Evolutionary conservation across 495 filamentous ascomycete genomes (phyloP).

Genomic region (Aspergillus campestris): DNA sequence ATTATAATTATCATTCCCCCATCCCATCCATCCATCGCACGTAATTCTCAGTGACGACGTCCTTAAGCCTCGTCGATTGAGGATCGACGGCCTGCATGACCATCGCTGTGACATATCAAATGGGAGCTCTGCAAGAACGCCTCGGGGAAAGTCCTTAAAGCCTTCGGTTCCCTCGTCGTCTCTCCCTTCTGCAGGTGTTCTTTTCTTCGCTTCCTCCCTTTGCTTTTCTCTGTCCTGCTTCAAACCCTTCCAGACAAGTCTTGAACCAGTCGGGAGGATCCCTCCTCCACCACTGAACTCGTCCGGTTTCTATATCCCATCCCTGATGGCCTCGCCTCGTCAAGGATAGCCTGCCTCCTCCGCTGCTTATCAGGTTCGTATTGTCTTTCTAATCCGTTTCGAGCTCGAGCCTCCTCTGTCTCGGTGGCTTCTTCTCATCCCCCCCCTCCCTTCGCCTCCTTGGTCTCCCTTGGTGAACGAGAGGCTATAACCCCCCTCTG

Average conservation of each 20-base stretch:
- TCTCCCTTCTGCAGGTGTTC: slow-evolving; percentile 21
- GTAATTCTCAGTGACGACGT: slow-evolving; percentile 11
- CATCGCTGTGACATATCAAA: slow-evolving; percentile 44
- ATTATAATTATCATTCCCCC: too few relatives aligned
- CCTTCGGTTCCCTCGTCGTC: slow-evolving; percentile 22
- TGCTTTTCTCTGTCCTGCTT: slow-evolving; percentile 22
- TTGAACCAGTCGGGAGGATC: slow-evolving; percentile 1
- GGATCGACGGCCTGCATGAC: slow-evolving; percentile 44
- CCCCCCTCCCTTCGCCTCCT: too few relatives aligned
- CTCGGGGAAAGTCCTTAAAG: slow-evolving; percentile 30
- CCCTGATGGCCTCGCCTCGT: too few relatives aligned
- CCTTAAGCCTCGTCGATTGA: slow-evolving; percentile 18
- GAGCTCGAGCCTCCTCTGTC: too few relatives aligned
- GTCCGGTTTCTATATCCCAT: too few relatives aligned
- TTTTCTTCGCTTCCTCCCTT: slow-evolving; percentile 15
- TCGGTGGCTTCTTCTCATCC: too few relatives aligned
- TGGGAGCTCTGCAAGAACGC: slow-evolving; percentile 41
- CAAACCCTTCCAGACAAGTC: neutral
- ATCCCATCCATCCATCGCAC: too few relatives aligned
- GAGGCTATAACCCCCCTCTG: too few relatives aligned
- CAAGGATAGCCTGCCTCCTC: too few relatives aligned
- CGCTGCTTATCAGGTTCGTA: too few relatives aligned
- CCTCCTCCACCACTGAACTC: neutral
- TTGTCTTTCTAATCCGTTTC: too few relatives aligned
- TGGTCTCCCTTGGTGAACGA: too few relatives aligned